Evolutionary conservation across 2,329 filamentous ascomycete species (phyloP), one percentile per base, ranked within the genome.

Genomic region (Sarocladium brachiariae): DNA sequence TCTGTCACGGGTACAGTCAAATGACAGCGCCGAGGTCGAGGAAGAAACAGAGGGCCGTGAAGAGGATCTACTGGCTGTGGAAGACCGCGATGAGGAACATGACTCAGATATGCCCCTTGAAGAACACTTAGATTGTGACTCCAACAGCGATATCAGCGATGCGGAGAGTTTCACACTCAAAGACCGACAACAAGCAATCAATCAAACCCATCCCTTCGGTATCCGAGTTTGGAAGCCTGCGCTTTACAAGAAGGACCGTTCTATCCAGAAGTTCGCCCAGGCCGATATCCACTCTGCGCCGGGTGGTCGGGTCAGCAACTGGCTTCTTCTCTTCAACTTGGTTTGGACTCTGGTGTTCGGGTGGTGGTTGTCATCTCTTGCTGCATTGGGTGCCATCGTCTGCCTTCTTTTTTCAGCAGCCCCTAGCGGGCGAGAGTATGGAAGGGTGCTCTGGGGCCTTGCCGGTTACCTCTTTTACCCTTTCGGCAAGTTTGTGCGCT

Each of bases 141-240:
- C 87, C 18, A 84, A 87, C 27, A 83, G 72, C 52, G 83, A 87
- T 53, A 62, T 91, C 49, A 96, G 92, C 66, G 93, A 97, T 59
- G 87, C 93, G 1, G 93, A 96, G 70, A 97, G 92, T 71, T 99
- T 99, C 65, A 99, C 93, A 0, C 78, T 99, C 59, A 96, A 95
- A 67, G 93, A 99, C 67, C 83, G 93, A 51, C 93, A 99, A 69
- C 84, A 96, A 65, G 93, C 93, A 57, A 99, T 99, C 75, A 99
- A 99, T 70, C 86, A 96, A 66, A 99, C 93, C 1, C 93, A 99
- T 74, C 93, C 93, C 1, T 99, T 99, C 61, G 93, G 93, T 75
- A 97, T 99, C 64, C 84, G 95, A 65, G 89, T 99, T 56, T 99
- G 93, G 93, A 99, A 99, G 68, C 93, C 93, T 38, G 95, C 93